Conservation (phyloP, 2,329 filamentous ascomycete species). For the Stachybotrys chlorohalonatus region DNA sequence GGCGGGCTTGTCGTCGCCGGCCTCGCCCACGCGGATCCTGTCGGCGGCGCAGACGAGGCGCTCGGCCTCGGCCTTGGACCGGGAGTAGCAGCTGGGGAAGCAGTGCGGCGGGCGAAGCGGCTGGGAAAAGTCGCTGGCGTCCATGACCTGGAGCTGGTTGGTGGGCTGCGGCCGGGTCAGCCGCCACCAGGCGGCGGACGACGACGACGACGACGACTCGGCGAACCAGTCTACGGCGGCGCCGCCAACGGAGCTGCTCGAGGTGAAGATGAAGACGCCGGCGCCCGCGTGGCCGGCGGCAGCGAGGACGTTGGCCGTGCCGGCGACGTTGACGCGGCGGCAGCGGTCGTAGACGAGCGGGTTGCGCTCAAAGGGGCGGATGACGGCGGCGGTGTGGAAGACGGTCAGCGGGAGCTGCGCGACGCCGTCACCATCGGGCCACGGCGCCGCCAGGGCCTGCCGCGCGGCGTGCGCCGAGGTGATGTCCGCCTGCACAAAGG, state of each 20-base stretch:
- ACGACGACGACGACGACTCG: slow-evolving; percentile 26
- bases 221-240: slow-evolving; percentile 32
- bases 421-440: slow-evolving; percentile 28
- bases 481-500: slow-evolving; percentile 40
- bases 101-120: slow-evolving; percentile 27
- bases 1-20: slow-evolving; percentile 8
- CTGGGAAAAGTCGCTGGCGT: slow-evolving; percentile 32
- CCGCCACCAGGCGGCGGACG: no score
- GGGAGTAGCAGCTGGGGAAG: slow-evolving; percentile 43
- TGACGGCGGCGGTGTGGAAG: slow-evolving; percentile 47
- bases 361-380: slow-evolving; percentile 40
- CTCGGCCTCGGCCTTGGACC: slow-evolving; percentile 42
- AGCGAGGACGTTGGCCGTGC: slow-evolving; percentile 38
- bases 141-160: slow-evolving; percentile 32
- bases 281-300: slow-evolving; percentile 36
- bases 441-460: slow-evolving; percentile 36
- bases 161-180: not conserved
- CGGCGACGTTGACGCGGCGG: slow-evolving; percentile 39
- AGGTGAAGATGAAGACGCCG: slow-evolving; percentile 42
- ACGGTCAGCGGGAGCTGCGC: slow-evolving; percentile 41
- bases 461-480: slow-evolving; percentile 31
- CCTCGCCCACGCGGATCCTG: slow-evolving; percentile 5
- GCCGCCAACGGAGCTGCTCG: slow-evolving; percentile 34
- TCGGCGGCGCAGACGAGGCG: slow-evolving; percentile 37
- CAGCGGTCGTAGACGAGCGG: slow-evolving; percentile 33